Percentiles rank a stretch among this genome's conserved stretches.
phyloP scores from a whole-genome alignment of 495 filamentous ascomycete genomes.

The Neurospora sublineolata region DNA sequence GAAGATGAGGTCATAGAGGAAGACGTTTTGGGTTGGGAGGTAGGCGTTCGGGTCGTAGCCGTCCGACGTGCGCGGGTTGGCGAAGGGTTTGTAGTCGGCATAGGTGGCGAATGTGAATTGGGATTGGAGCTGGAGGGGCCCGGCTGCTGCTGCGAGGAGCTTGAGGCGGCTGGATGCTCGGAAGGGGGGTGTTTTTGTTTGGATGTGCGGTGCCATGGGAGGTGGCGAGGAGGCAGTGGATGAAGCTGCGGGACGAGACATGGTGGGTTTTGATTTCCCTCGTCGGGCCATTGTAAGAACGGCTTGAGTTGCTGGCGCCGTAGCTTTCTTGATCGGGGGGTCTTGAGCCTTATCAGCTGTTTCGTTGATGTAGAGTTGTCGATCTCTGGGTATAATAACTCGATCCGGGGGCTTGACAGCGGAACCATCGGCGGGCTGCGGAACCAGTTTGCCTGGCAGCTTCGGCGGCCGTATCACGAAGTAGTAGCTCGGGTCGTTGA shows the following conservation, averaged over 20 bases:
- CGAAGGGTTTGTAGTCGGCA: background rate
- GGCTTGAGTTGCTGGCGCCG: background rate
- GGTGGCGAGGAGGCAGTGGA: no score
- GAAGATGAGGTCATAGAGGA: constrained; percentile 1
- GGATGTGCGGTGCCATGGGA: background rate
- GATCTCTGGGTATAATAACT: background rate
- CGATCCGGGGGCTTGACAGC: background rate
- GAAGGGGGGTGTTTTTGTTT: background rate
- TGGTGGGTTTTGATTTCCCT: background rate
- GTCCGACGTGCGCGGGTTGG: background rate
- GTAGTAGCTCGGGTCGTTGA: constrained; percentile 11
- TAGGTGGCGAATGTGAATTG: background rate
- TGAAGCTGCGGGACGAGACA: no score
- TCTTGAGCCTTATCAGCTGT: background rate
- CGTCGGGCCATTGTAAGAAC: background rate
- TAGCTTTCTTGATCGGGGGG: background rate
- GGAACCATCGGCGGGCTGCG: background rate
- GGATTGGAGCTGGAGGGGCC: background rate
- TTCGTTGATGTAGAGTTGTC: background rate
- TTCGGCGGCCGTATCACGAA: background rate
- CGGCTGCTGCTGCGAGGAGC: background rate
- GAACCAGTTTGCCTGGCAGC: background rate
- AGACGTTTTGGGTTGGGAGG: background rate
- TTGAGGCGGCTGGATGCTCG: background rate
- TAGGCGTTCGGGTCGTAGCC: background rate